Percentiles rank a stretch among this genome's conserved stretches.
Conservation (phyloP, 306 rosid genomes). For the Trifolium subterraneum region DNA sequence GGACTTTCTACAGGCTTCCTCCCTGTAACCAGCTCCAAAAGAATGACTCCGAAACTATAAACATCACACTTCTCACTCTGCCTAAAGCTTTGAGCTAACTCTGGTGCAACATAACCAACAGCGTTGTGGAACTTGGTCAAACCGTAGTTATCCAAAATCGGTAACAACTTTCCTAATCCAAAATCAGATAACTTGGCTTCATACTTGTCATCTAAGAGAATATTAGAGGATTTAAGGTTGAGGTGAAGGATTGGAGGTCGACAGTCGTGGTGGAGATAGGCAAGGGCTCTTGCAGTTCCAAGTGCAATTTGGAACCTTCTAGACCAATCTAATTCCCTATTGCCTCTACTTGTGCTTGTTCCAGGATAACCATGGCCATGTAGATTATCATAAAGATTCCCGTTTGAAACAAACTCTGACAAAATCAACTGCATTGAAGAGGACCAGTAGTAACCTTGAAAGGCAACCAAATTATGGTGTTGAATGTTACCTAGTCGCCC, state of each 20-base stretch:
- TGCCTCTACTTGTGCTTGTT: conserved; percentile 79
- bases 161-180: conserved; percentile 89
- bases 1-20: conserved; percentile 98
- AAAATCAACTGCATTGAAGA: conserved; percentile 90
- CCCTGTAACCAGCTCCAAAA: conserved; percentile 92
- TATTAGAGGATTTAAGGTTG: conserved; percentile 90
- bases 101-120: conserved; percentile 97
- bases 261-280: conserved; percentile 96
- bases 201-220: conserved; percentile 79
- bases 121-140: conserved; percentile 80
- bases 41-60: conserved; percentile 92
- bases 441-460: conserved; percentile 98
- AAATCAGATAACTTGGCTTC: conserved; percentile 90
- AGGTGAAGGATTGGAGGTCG: conserved; percentile 94
- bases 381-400: conserved; percentile 87
- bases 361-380: conserved; percentile 78
- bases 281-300: conserved; percentile 89
- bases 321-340: conserved; percentile 73
- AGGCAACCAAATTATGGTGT: conserved; percentile 78
- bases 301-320: conserved; percentile 81
- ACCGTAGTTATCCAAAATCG: conserved; percentile 80
- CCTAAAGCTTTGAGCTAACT: conserved; percentile 87
- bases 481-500: conserved; percentile 80
- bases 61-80: conserved; percentile 94
- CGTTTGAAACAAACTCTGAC: conserved; percentile 83